A percentile compares a stretch with the other conserved stretches of the same genome.
These are phyloP conservation scores for Orychophragmus violaceus DNA, from an alignment of 345 rosid species.

Conservation along the genomic window DNA sequence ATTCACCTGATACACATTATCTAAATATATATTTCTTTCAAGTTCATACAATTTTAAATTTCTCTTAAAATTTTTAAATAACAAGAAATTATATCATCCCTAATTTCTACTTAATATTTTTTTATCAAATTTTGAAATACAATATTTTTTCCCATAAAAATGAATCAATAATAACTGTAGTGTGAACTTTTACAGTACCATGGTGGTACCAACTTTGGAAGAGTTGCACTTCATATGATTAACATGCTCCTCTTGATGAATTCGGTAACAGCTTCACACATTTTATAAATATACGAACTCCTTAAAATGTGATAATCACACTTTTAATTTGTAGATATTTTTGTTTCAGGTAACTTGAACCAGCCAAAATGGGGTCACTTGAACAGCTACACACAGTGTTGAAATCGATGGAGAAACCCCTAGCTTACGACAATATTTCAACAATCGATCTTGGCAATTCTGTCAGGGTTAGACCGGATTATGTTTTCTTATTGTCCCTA, in stretches of 20 bases:
- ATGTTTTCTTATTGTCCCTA: not conserved
- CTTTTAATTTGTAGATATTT: not conserved
- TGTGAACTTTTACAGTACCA: slow-evolving; percentile 38
- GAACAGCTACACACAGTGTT: slow-evolving; percentile 54
- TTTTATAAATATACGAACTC: not conserved
- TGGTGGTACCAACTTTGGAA: slow-evolving; percentile 68
- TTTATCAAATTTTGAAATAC: not conserved
- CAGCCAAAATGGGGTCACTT: slow-evolving; percentile 81
- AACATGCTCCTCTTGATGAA: slow-evolving; percentile 60
- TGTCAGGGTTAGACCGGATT: slow-evolving; percentile 26
- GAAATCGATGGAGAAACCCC: slow-evolving; percentile 45
- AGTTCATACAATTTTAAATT: not conserved
- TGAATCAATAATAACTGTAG: not conserved
- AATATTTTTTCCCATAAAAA: not conserved
- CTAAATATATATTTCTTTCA: not conserved
- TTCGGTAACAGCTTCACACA: slow-evolving; percentile 32
- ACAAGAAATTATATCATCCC: not conserved
- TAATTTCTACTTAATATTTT: not conserved
- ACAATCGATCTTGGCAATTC: slow-evolving; percentile 35
- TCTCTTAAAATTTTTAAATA: not conserved
- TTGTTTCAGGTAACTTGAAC: slow-evolving; percentile 52
- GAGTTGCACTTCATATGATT: slow-evolving; percentile 56
- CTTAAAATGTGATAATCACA: not conserved
- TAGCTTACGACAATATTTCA: slow-evolving; percentile 48
- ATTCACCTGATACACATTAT: not conserved